Evolutionary conservation across 345 rosid species (phyloP), one percentile per base, ranked within the genome.

Genomic region (Euphorbia tirucalli): DNA sequence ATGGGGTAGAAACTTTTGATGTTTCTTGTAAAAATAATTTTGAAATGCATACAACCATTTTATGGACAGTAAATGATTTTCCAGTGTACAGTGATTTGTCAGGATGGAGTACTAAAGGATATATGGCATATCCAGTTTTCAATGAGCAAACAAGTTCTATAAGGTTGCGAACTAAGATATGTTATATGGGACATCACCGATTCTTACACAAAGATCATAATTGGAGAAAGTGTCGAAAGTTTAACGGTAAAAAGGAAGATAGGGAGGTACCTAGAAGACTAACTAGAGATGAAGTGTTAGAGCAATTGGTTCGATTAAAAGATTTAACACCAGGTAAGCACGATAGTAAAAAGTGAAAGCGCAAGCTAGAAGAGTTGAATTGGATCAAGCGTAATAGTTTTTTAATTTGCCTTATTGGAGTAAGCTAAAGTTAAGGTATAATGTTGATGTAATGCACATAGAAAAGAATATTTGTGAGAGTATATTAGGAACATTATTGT

Each of bases 401-500:
- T 43, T 31, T 25, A 11, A 21, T 11, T 55, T 50, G 59, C 25
- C 35, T 19, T 68, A 35, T 1, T 52, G 1, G 21, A n/a, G n/a
- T n/a, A n/a, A n/a, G n/a, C n/a, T n/a, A n/a, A n/a, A n/a, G n/a
- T n/a, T n/a, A n/a, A n/a, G n/a, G n/a, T n/a, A n/a, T n/a, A n/a
- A n/a, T n/a, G n/a, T n/a, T n/a, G n/a, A n/a, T n/a, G n/a, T n/a
- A 68, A 49, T 49, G 55, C 55, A 16, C 15, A 18, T 59, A 11
- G 62, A 28, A 28, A 59, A 59, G 37, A 59, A 59, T 5, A 59
- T 59, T 59, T 59, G 37, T 59, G 37, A 56, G 61, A 56, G 61
- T 56, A 28, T 59, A 11, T 59, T 59, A 59, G 37, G 62, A 13
- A 59, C 62, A 7, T 27, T 59, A 7, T 11, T 59, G n/a, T 11